Percentiles rank a stretch among this genome's conserved stretches.
These are phyloP conservation scores for Phytopythium litorale DNA, from an alignment of 352 stramenopile species.

Conservation along the genomic window DNA sequence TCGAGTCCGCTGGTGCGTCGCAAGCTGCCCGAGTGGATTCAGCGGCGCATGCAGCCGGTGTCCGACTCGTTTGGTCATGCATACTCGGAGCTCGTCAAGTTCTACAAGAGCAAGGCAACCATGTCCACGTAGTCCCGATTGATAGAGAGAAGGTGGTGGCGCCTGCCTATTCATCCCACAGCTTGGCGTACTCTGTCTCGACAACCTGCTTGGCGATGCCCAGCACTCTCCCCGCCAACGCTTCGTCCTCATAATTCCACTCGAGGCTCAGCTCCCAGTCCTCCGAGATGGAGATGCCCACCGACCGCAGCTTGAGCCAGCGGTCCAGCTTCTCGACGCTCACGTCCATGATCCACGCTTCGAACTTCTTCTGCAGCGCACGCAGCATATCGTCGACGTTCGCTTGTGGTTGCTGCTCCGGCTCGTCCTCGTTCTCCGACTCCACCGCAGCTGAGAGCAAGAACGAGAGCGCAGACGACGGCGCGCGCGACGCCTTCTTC, in stretches of 20 bases:
- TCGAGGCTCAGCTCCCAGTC: conserved; percentile 84
- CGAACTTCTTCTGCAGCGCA: conserved; percentile 36
- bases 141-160: neutral
- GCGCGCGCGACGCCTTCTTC: conserved; percentile 60
- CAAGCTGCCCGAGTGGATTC: conserved; percentile 80
- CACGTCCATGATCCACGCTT: conserved; percentile 64
- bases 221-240: conserved; percentile 72
- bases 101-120: conserved; percentile 57
- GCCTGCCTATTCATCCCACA: conserved; percentile 14
- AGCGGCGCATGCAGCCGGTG: conserved; percentile 60
- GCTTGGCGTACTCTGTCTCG: conserved; percentile 54
- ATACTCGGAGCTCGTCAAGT: conserved; percentile 75
- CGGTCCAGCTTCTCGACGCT: conserved; percentile 55
- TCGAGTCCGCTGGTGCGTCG: conserved; percentile 50
- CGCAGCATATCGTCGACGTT: conserved; percentile 49
- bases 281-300: conserved; percentile 57
- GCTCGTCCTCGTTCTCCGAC: conserved; percentile 68
- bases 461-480: conserved; percentile 75
- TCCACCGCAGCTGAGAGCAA: conserved; percentile 66
- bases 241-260: conserved; percentile 84
- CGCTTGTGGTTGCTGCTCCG: conserved; percentile 62
- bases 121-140: conserved; percentile 1
- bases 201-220: conserved; percentile 84
- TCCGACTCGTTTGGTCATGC: conserved; percentile 57
- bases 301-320: conserved; percentile 72